Evolutionary conservation across 73 alveolate species (phyloP).

Genomic region (Paramecium biaurelia): DNA sequence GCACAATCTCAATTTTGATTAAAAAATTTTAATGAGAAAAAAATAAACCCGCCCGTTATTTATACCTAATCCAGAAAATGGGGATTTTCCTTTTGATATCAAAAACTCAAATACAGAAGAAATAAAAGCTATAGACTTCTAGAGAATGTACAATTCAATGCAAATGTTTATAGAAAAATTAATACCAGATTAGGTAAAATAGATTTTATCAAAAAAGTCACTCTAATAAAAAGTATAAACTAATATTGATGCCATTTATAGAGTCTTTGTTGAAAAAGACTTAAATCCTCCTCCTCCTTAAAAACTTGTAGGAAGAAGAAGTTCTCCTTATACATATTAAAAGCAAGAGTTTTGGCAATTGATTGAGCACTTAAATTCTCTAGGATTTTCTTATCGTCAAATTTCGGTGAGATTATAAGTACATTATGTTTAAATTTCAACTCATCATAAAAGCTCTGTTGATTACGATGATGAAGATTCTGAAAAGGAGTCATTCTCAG

Average conservation of each 20-base stretch:
- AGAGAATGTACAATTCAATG: background rate
- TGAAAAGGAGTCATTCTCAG: background rate
- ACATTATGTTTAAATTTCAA: constrained; percentile 38
- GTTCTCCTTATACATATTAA: constrained; percentile 30
- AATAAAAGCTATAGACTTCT: background rate
- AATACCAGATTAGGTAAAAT: background rate
- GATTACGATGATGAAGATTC: background rate
- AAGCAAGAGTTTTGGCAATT: constrained; percentile 37
- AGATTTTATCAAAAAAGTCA: background rate
- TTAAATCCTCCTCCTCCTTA: constrained; percentile 12
- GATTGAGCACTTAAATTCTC: background rate
- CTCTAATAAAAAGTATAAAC: background rate
- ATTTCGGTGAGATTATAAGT: constrained; percentile 18
- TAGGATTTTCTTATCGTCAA: constrained; percentile 34
- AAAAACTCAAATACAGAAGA: background rate
- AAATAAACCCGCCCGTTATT: constrained; percentile 45
- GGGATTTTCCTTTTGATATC: constrained; percentile 39
- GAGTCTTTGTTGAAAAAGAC: constrained; percentile 6
- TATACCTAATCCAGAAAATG: constrained; percentile 39
- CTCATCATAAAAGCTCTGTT: constrained; percentile 23
- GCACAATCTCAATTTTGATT: background rate
- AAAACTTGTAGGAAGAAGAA: constrained; percentile 15
- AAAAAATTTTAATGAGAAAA: background rate
- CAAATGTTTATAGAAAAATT: constrained; percentile 1
- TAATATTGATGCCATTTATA: background rate